phyloP scores from a whole-genome alignment of 2,329 filamentous ascomycete genomes.

The Pseudogymnoascus sp. region DNA sequence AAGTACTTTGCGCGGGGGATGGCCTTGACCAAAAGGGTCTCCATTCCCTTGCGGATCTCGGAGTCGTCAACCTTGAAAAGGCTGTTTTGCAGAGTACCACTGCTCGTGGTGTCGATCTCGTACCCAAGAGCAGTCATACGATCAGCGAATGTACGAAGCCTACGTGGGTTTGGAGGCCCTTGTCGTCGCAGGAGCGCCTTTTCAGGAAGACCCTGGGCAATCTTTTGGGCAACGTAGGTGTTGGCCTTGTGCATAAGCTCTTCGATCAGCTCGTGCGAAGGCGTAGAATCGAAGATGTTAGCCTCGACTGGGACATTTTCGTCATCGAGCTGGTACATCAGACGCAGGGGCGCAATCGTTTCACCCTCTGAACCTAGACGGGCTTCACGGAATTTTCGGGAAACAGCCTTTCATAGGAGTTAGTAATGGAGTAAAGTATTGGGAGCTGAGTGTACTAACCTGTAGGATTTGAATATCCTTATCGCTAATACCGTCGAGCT shows the following conservation, averaged over 20 bases:
- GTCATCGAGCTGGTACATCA: constrained; percentile 90
- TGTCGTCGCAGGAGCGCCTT: constrained; percentile 90
- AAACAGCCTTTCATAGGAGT: constrained; percentile 49
- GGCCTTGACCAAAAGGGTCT: constrained; percentile 87
- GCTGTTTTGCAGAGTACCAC: constrained; percentile 85
- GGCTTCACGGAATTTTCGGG: constrained; percentile 83
- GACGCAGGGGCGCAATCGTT: constrained; percentile 74
- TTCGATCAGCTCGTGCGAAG: constrained; percentile 87
- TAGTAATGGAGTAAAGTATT: constrained; percentile 17
- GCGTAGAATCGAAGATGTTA: constrained; percentile 89
- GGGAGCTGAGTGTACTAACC: constrained; percentile 35
- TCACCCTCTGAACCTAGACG: constrained; percentile 74
- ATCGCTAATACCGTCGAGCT: constrained; percentile 56
- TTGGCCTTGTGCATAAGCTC: constrained; percentile 94
- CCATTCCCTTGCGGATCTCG: constrained; percentile 93
- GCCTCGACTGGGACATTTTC: constrained; percentile 95
- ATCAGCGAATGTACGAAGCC: constrained; percentile 83
- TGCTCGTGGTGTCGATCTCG: constrained; percentile 81
- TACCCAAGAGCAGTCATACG: constrained; percentile 89
- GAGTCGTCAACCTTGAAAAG: constrained; percentile 86
- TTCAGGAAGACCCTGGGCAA: constrained; percentile 71
- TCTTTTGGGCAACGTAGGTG: constrained; percentile 75
- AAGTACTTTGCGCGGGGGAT: constrained; percentile 97
- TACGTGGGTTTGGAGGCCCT: constrained; percentile 73
- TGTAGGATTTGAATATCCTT: constrained; percentile 77